Percentiles rank a stretch among this genome's conserved stretches.
Conservation (phyloP, 768 basidiomycete genomes). For the Amanita inopinata region DNA sequence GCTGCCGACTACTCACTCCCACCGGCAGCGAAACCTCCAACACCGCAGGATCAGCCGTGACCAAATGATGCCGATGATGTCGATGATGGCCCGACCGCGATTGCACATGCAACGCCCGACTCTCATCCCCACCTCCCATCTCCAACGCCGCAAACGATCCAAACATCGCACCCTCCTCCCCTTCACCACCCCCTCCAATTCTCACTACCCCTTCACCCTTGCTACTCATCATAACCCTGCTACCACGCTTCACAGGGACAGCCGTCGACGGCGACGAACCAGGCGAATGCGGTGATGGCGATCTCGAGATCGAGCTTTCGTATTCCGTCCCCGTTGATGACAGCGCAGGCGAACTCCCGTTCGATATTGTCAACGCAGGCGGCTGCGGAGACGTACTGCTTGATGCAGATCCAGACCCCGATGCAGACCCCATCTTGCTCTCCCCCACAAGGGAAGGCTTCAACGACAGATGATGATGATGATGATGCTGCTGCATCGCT, state of each 20-base stretch:
- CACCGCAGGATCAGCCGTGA: conserved; percentile 7
- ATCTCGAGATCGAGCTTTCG: conserved; percentile 40
- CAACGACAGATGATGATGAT: not conserved
- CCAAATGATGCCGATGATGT: conserved; percentile 1
- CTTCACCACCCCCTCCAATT: conserved; percentile 6
- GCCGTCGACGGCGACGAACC: conserved; percentile 23
- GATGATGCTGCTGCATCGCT: not conserved
- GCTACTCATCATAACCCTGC: conserved; percentile 2
- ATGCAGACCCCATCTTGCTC: not conserved
- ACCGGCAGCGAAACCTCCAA: conserved; percentile 3
- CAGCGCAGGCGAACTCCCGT: conserved; percentile 45
- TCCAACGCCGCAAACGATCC: conserved; percentile 7
- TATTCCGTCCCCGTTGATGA: conserved; percentile 42
- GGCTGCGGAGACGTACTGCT: conserved; percentile 19
- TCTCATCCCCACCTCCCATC: not conserved
- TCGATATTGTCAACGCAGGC: conserved; percentile 25
- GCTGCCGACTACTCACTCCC: not conserved
- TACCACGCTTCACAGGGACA: conserved; percentile 15
- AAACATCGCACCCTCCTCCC: conserved; percentile 4
- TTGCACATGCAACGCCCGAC: not conserved
- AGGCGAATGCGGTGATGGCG: conserved; percentile 32
- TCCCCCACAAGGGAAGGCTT: not conserved
- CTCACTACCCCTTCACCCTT: conserved; percentile 8
- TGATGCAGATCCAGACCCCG: not conserved
- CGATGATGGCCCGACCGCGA: not conserved